Conservation (phyloP, 75 land plant genomes). For the Gnetum montanum region DNA sequence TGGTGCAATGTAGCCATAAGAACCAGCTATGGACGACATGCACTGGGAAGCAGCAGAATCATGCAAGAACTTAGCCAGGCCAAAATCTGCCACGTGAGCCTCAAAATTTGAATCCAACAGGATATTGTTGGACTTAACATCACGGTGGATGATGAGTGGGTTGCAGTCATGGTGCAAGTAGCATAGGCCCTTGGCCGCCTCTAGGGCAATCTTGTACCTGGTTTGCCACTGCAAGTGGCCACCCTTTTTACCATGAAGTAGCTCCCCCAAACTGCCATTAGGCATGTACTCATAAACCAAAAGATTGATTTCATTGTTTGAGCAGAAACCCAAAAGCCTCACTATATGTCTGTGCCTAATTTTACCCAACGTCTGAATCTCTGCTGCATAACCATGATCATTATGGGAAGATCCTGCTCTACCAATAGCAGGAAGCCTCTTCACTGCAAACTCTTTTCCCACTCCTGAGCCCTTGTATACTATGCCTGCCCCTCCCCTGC, state of each 20-base stretch:
- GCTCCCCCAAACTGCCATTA: conserved; percentile 29
- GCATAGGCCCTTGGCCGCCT: conserved; percentile 20
- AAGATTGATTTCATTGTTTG: conserved; percentile 37
- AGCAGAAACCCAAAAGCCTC: conserved; percentile 41
- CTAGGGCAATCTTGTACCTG: conserved; percentile 30
- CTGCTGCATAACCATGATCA: conserved; percentile 32
- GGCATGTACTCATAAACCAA: conserved; percentile 28
- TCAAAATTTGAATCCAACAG: conserved; percentile 22
- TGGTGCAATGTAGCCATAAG: conserved; percentile 25
- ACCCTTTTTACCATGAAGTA: conserved; percentile 34
- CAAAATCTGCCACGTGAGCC: conserved; percentile 27
- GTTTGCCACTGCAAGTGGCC: conserved; percentile 24
- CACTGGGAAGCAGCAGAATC: conserved; percentile 19
- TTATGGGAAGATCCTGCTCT: conserved; percentile 9
- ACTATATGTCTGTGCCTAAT: conserved; percentile 52
- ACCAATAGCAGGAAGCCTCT: conserved; percentile 46
- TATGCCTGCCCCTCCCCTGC: conserved; percentile 89
- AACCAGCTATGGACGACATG: conserved; percentile 25
- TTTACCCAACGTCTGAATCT: conserved; percentile 38
- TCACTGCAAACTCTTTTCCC: conserved; percentile 81
- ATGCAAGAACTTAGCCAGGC: conserved; percentile 24
- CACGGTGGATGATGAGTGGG: conserved; percentile 20
- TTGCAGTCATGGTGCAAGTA: conserved; percentile 28
- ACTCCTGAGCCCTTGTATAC: conserved; percentile 70
- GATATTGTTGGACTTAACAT: conserved; percentile 28